phyloP scores from a whole-genome alignment of 768 basidiomycete genomes.

The Rhizopogon vesiculosus region DNA sequence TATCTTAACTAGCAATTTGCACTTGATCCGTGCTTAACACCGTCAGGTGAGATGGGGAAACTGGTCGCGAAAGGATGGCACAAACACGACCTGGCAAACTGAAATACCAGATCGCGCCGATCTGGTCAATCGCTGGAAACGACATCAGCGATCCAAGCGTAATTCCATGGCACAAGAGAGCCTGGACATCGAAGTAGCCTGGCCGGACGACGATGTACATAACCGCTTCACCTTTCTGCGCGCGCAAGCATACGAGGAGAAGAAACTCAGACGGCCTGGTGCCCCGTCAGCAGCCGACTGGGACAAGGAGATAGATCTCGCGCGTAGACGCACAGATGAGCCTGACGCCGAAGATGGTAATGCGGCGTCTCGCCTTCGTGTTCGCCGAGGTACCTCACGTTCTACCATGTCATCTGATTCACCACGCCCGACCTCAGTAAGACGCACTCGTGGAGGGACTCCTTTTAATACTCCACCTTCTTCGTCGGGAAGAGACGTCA shows the following conservation, averaged over 20 bases:
- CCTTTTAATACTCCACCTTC: neutral
- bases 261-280: conserved; percentile 20
- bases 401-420: neutral
- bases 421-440: neutral
- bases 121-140: conserved; percentile 30
- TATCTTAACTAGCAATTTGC: neutral
- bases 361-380: conserved; percentile 1
- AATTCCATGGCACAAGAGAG: conserved; percentile 22
- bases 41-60: conserved; percentile 48
- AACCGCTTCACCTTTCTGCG: conserved; percentile 39
- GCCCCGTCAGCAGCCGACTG: conserved; percentile 12
- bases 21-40: neutral
- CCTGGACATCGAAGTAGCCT: conserved; percentile 33
- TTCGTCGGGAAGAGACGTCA: neutral
- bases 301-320: conserved; percentile 23
- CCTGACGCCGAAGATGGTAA: conserved; percentile 20
- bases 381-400: neutral
- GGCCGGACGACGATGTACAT: conserved; percentile 38
- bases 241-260: conserved; percentile 43
- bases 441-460: neutral
- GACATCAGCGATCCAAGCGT: conserved; percentile 26
- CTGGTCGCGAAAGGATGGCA: conserved; percentile 48
- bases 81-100: conserved; percentile 51
- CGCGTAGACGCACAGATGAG: conserved; percentile 16
- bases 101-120: conserved; percentile 12